phyloP scores from a whole-genome alignment of 345 rosid species.

The Diplotaxis tenuifolia region DNA sequence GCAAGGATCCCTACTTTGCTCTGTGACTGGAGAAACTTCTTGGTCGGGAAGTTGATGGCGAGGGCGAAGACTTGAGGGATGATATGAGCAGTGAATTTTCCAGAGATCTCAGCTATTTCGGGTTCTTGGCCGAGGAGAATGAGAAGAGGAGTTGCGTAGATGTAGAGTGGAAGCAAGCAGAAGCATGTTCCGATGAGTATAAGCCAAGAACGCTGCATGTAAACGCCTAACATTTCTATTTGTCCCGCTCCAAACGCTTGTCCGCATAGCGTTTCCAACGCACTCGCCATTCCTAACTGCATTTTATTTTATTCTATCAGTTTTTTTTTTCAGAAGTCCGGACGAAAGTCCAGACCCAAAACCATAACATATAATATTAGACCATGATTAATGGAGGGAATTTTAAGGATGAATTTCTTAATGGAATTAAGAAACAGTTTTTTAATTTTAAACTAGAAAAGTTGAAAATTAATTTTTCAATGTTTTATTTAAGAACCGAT shows the following conservation, averaged over 20 bases:
- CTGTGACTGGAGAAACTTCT: slow-evolving; percentile 84
- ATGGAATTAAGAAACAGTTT: no score
- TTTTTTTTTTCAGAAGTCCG: no score
- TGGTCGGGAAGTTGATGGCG: slow-evolving; percentile 79
- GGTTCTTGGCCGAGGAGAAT: slow-evolving; percentile 65
- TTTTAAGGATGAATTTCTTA: no score
- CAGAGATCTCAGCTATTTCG: slow-evolving; percentile 71
- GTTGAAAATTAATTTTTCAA: no score
- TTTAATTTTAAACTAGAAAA: no score
- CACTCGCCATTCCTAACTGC: slow-evolving; percentile 98
- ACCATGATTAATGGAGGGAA: no score
- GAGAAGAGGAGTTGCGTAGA: slow-evolving; percentile 73
- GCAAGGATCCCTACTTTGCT: slow-evolving; percentile 79
- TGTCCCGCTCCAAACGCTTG: slow-evolving; percentile 98
- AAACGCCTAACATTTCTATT: slow-evolving; percentile 68
- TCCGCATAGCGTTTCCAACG: slow-evolving; percentile 87
- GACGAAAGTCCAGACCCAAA: no score
- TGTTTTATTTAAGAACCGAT: no score
- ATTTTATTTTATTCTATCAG: no score
- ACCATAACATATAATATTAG: no score
- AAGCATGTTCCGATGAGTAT: slow-evolving; percentile 66
- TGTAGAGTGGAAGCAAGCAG: slow-evolving; percentile 62
- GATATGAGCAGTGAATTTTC: slow-evolving; percentile 61
- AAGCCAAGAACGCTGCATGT: slow-evolving; percentile 89
- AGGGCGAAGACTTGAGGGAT: slow-evolving; percentile 93